A percentile compares a stretch with the other conserved stretches of the same genome.
phyloP scores from a whole-genome alignment of 768 basidiomycete genomes.

The Mycena vulgaris region DNA sequence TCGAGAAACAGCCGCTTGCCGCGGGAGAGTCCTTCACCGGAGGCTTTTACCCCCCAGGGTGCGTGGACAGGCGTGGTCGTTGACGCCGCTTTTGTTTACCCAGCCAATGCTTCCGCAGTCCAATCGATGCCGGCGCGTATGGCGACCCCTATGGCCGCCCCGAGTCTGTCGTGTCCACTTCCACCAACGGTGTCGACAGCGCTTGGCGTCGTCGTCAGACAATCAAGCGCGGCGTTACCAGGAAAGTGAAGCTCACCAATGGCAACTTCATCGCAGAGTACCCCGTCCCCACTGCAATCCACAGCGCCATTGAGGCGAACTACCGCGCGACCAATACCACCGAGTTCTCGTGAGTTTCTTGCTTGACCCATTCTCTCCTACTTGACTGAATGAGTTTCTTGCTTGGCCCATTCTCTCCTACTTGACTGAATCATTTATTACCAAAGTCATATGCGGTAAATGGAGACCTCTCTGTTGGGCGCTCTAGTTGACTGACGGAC shows the following conservation, averaged over 20 bases:
- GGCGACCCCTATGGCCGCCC: slow-evolving; percentile 80
- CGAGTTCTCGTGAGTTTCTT: slow-evolving; percentile 90
- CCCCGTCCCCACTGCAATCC: slow-evolving; percentile 87
- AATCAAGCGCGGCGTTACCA: slow-evolving; percentile 93
- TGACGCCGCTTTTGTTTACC: slow-evolving; percentile 17
- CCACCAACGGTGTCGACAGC: slow-evolving; percentile 70
- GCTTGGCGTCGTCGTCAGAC: slow-evolving; percentile 87
- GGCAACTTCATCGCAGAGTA: slow-evolving; percentile 96
- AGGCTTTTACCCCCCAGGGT: slow-evolving; percentile 86
- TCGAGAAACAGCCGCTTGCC: slow-evolving; percentile 85
- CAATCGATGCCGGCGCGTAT: slow-evolving; percentile 70
- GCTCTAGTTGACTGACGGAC: no score
- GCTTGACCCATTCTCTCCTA: no score
- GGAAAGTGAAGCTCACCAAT: slow-evolving; percentile 90
- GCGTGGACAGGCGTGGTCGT: slow-evolving; percentile 48
- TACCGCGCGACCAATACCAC: slow-evolving; percentile 81
- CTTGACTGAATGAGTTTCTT: no score
- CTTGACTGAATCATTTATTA: no score
- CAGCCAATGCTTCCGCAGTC: slow-evolving; percentile 46
- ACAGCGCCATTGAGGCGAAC: slow-evolving; percentile 85
- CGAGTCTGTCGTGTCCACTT: slow-evolving; percentile 65
- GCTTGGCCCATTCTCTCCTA: no score
- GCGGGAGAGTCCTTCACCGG: slow-evolving; percentile 67
- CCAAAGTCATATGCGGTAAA: no score
- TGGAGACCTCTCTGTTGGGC: no score